These are phyloP conservation scores for Cyamopsis tetragonoloba DNA, from an alignment of 306 rosid genomes.

Conservation along the genomic window DNA sequence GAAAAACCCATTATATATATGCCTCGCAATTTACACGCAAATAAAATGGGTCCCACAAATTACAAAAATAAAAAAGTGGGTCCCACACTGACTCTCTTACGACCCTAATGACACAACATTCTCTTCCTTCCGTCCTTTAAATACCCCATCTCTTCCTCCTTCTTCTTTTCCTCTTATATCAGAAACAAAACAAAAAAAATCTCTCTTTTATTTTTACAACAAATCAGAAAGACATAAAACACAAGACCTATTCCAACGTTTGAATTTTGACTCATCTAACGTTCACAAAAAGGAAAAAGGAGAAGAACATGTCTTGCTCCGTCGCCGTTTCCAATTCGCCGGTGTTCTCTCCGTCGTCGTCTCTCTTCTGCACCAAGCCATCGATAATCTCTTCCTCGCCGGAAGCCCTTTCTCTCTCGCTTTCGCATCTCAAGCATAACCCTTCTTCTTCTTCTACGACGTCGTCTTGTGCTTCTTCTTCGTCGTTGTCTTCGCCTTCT, in stretches of 20 bases:
- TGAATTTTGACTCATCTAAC: conserved; percentile 16
- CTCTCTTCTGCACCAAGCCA: conserved; percentile 51
- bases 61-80: too few species aligned
- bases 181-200: too few species aligned
- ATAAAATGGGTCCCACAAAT: conserved; percentile 19
- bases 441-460: conserved; percentile 18
- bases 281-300: neutral
- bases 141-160: neutral
- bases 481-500: conserved; percentile 51
- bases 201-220: neutral
- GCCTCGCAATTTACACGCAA: conserved; percentile 32
- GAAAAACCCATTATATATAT: too few species aligned
- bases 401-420: conserved; percentile 40
- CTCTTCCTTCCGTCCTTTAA: neutral
- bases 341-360: conserved; percentile 67
- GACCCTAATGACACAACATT: neutral
- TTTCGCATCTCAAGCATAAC: conserved; percentile 58
- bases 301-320: conserved; percentile 61
- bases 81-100: conserved; percentile 13
- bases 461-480: conserved; percentile 44
- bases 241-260: conserved; percentile 17
- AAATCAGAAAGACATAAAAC: neutral
- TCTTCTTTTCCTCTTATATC: neutral
- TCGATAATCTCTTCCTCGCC: conserved; percentile 50
- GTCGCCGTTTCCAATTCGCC: conserved; percentile 75